phyloP scores from a whole-genome alignment of 2,329 filamentous ascomycete genomes.

The Chrysoporthe deuterocubensis region DNA sequence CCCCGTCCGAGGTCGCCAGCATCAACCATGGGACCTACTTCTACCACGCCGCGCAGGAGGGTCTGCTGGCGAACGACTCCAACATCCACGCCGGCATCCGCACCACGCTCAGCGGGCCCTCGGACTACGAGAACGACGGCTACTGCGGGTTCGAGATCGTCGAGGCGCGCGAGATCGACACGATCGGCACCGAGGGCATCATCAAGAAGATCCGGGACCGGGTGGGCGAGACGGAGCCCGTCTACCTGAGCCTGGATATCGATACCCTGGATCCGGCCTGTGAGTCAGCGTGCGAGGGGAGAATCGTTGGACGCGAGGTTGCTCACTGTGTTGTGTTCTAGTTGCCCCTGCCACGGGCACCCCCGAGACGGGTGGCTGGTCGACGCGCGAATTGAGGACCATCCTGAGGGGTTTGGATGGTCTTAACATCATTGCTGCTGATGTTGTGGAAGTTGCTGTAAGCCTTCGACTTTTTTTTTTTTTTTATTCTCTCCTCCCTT shows the following conservation, averaged over 20 bases:
- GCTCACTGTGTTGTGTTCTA: slow-evolving; percentile 32
- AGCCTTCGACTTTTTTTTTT: slow-evolving; percentile 28
- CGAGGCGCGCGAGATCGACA: slow-evolving; percentile 65
- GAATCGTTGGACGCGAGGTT: slow-evolving; percentile 3
- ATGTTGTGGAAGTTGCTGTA: slow-evolving; percentile 73
- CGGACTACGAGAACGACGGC: slow-evolving; percentile 83
- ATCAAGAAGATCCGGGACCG: slow-evolving; percentile 77
- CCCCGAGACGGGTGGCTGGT: slow-evolving; percentile 78
- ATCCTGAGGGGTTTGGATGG: slow-evolving; percentile 72
- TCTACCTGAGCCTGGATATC: slow-evolving; percentile 85
- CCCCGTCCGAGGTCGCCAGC: slow-evolving; percentile 73
- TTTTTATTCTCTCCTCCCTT: neutral
- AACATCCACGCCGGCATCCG: slow-evolving; percentile 89
- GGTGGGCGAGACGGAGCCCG: slow-evolving; percentile 74
- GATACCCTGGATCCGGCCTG: slow-evolving; percentile 85
- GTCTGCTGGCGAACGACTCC: slow-evolving; percentile 77
- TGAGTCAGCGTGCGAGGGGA: slow-evolving; percentile 40
- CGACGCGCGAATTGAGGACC: slow-evolving; percentile 71
- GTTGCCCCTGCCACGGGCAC: slow-evolving; percentile 76
- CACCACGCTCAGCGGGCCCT: slow-evolving; percentile 77
- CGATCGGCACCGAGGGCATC: slow-evolving; percentile 67
- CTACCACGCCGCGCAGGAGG: slow-evolving; percentile 79
- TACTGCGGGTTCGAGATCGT: slow-evolving; percentile 85
- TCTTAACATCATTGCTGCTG: slow-evolving; percentile 70
- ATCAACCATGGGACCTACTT: slow-evolving; percentile 93